Evolutionary conservation across 768 basidiomycete genomes (phyloP).

Genomic region (Xerocomellus amylosporus): DNA sequence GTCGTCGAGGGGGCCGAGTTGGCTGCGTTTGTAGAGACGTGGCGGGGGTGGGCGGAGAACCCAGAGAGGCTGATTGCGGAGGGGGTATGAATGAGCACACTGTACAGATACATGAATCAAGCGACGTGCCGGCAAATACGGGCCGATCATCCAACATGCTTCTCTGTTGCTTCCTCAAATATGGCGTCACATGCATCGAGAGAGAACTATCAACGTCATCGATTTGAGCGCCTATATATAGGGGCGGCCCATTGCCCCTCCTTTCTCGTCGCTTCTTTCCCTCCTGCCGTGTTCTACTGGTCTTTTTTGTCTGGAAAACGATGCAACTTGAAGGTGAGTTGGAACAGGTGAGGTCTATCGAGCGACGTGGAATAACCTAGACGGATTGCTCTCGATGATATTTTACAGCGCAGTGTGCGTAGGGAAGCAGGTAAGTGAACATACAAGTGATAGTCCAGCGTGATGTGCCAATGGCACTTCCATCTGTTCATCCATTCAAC

Average conservation of each 20-base stretch:
- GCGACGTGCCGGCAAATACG: not conserved
- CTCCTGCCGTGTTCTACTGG: too few species aligned
- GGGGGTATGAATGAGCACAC: conserved; percentile 36
- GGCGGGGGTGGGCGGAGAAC: conserved; percentile 76
- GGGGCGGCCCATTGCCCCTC: too few species aligned
- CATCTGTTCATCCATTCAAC: not conserved
- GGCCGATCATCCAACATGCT: not conserved
- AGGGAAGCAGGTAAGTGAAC: not conserved
- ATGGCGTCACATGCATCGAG: not conserved
- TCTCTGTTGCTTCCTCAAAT: not conserved
- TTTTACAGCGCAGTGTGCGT: not conserved
- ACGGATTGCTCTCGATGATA: not conserved
- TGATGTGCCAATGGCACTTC: not conserved
- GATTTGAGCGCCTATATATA: not conserved
- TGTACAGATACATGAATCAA: not conserved
- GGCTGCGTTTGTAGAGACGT: conserved; percentile 83
- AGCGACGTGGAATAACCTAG: not conserved
- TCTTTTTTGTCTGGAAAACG: too few species aligned
- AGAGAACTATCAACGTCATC: not conserved
- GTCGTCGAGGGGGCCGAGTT: conserved; percentile 88
- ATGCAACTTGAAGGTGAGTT: not conserved
- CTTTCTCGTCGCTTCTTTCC: not conserved
- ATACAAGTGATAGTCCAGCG: not conserved
- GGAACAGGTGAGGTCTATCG: not conserved
- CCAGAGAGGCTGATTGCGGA: conserved; percentile 67